Conservation (phyloP, 2,329 filamentous ascomycete species). For the Achaetomium macrosporum region DNA sequence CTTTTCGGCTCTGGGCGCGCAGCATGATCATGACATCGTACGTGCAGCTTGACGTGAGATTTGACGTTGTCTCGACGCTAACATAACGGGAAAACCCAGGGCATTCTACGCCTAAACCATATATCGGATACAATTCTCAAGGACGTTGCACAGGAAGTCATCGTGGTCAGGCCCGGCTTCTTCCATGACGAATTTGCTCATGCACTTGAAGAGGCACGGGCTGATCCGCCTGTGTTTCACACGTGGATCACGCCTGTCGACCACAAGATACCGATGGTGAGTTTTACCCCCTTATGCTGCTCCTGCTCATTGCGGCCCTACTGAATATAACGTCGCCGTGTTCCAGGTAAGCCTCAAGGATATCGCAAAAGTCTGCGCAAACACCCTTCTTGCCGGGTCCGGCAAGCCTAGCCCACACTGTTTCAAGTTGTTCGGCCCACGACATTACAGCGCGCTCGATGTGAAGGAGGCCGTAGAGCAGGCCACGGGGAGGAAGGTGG, state of each 20-base stretch:
- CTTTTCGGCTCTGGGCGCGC: neutral
- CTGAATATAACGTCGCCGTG: neutral
- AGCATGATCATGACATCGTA: neutral
- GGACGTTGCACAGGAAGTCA: neutral
- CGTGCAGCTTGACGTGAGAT: neutral
- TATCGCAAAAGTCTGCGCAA: neutral
- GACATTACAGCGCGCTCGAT: neutral
- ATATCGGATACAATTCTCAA: neutral
- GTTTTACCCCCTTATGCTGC: neutral
- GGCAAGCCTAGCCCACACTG: neutral
- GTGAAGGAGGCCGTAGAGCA: neutral
- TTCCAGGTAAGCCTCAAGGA: conserved; percentile 1
- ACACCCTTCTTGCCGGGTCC: neutral
- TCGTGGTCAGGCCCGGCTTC: neutral
- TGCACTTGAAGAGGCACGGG: neutral
- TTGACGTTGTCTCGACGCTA: neutral
- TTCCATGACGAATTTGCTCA: neutral
- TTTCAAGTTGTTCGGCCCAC: neutral
- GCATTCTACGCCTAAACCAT: neutral
- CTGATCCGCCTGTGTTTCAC: neutral
- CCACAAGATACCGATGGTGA: conserved; percentile 2
- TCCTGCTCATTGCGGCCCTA: neutral
- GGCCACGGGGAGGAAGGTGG: neutral
- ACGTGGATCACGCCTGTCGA: conserved; percentile 1
- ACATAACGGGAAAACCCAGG: neutral